Base-by-base conservation (phyloP, 805 yeast species). In the Debaryomyces hansenii region DNA sequence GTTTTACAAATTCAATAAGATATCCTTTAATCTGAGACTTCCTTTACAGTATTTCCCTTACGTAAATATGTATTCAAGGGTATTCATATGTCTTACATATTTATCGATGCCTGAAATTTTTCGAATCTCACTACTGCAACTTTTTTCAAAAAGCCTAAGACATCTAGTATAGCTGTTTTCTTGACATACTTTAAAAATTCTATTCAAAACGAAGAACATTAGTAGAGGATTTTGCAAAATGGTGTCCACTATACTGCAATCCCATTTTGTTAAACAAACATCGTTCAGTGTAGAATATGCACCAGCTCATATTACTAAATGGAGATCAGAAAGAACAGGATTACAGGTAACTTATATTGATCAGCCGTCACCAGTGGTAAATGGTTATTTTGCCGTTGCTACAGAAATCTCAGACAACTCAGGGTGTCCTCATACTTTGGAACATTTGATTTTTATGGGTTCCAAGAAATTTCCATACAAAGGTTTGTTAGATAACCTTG, bases 361-460 rank as follows among this genome's bases (percentile, higher is more conserved):
- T 58, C 87, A 86, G 58, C 84, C 90, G 21, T 84, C 96, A 2
- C 97, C 98, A 2, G 76, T 90, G 28, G 90, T 94, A 2, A 84
- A 85, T 58, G 99, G 98, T n/a, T 87, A 86, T 60, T 90, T 94
- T 65, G 95, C 97, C 1, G 96, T 94, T 3, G 97, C 96, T 14
- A 90, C 98, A 0, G 98, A 94, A 63, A 88, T 89, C 42, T 71
- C 77, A 18, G 83, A 90, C 59, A 94, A 91, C 62, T 80, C 90
- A 20, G 99, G 99, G 6, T 82, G 88, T 52, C 99, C 99, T 1
- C 99, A 94, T 59, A 94, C 99, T 1, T 67, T 94, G 43, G 99
- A 94, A 67, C 99, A 94, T 68, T 73, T 94, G 64, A 78, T 92
- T 32, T 94, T 94, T 64, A 88, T 90, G 96, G 99, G 99, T 1